These are phyloP conservation scores for Teunomyces tritomae DNA, from an alignment of 805 yeast genomes.

Conservation along the genomic window DNA sequence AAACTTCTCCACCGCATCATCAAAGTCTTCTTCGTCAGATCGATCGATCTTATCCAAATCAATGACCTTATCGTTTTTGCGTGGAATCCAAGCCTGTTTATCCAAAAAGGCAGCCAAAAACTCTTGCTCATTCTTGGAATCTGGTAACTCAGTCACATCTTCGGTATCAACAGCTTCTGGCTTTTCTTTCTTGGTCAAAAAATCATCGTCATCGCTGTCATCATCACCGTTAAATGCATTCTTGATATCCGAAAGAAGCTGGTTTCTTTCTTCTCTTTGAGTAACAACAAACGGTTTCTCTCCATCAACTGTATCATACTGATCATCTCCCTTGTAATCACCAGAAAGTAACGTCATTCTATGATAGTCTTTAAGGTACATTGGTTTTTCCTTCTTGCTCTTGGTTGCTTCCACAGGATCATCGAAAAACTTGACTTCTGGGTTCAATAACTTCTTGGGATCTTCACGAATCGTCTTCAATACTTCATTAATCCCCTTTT, in stretches of 20 bases:
- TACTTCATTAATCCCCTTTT: constrained; percentile 71
- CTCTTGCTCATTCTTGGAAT: constrained; percentile 57
- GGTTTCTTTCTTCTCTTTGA: constrained; percentile 70
- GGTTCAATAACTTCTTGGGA: constrained; percentile 65
- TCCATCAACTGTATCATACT: constrained; percentile 48
- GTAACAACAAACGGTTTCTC: constrained; percentile 72
- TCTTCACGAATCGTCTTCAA: constrained; percentile 65
- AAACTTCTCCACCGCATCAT: constrained; percentile 85
- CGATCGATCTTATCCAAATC: constrained; percentile 49
- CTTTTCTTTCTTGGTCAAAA: constrained; percentile 56
- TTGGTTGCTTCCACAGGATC: constrained; percentile 48
- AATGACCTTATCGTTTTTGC: constrained; percentile 56
- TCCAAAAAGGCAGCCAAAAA: constrained; percentile 73
- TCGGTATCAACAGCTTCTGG: constrained; percentile 17
- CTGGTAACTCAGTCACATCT: constrained; percentile 53
- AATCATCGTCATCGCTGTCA: constrained; percentile 42
- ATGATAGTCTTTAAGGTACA: constrained; percentile 90
- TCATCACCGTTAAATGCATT: constrained; percentile 51
- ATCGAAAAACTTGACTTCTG: constrained; percentile 70
- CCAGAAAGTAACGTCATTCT: constrained; percentile 78
- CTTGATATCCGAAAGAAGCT: constrained; percentile 76
- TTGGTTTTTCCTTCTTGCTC: constrained; percentile 51
- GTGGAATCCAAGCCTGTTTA: constrained; percentile 88
- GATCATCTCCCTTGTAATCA: constrained; percentile 52
- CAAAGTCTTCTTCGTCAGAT: constrained; percentile 80